Percentiles rank a stretch among this genome's conserved stretches.
Conservation (phyloP, 2,329 filamentous ascomycete species). For the Geosmithia flava region DNA sequence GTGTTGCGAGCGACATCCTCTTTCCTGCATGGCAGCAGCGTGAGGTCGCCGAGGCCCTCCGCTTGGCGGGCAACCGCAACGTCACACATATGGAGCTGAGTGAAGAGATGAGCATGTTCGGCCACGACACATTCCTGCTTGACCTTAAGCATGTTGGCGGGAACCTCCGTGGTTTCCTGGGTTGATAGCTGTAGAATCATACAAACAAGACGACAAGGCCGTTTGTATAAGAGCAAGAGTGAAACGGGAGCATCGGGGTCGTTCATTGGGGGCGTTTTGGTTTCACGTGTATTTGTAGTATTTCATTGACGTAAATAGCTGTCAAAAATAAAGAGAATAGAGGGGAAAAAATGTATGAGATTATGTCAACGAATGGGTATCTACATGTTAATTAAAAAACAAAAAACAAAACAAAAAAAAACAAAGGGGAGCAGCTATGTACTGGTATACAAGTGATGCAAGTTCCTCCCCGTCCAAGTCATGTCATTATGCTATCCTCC, state of each 20-base stretch:
- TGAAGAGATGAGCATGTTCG: conserved; percentile 88
- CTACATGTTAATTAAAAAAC: too few relatives aligned
- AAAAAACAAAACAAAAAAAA: too few relatives aligned
- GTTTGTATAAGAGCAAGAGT: not conserved
- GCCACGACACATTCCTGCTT: conserved; percentile 90
- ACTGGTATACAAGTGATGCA: not conserved
- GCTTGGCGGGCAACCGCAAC: conserved; percentile 61
- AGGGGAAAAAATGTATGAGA: too few relatives aligned
- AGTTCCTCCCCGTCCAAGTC: not conserved
- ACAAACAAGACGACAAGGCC: not conserved
- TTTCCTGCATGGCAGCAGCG: conserved; percentile 98
- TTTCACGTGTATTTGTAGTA: too few relatives aligned
- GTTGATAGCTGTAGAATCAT: conserved; percentile 20
- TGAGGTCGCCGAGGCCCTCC: conserved; percentile 78
- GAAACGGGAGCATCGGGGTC: not conserved
- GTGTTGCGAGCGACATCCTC: conserved; percentile 88
- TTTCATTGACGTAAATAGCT: too few relatives aligned
- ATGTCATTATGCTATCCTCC: not conserved
- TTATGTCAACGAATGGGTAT: too few relatives aligned
- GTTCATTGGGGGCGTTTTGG: too few relatives aligned
- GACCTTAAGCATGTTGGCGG: conserved; percentile 89
- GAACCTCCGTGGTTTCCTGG: conserved; percentile 66
- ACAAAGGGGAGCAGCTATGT: not conserved
- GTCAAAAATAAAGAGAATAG: too few relatives aligned
- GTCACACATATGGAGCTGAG: conserved; percentile 87